Conservation (phyloP, 2,329 filamentous ascomycete genomes). For the Nannizziopsis arthrosporioides region DNA sequence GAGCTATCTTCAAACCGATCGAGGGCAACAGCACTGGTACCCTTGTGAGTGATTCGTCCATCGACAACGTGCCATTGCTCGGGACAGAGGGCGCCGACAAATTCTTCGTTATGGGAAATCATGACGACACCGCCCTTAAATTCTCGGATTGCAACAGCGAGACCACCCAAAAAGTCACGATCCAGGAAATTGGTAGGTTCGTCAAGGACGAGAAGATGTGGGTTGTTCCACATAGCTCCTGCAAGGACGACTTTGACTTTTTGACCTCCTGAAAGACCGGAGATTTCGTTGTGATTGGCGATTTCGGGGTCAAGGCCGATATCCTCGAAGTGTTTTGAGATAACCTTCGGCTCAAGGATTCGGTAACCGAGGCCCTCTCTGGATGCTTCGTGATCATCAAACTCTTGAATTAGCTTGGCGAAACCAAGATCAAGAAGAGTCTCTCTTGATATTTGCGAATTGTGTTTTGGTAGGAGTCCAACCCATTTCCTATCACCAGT, state of each 20-base stretch:
- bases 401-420: constrained; percentile 89
- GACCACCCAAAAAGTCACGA: constrained; percentile 87
- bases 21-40: constrained; percentile 57
- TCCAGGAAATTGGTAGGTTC: constrained; percentile 99
- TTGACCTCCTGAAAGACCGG: constrained; percentile 87
- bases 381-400: constrained; percentile 97
- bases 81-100: constrained; percentile 85
- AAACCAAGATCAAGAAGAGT: constrained; percentile 78
- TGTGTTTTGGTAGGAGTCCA: constrained; percentile 78
- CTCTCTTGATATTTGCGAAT: constrained; percentile 85
- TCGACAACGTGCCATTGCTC: constrained; percentile 94
- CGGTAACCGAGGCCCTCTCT: constrained; percentile 96
- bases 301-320: constrained; percentile 93
- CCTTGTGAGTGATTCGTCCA: constrained; percentile 75
- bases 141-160: constrained; percentile 94
- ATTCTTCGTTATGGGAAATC: constrained; percentile 99
- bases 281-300: constrained; percentile 97
- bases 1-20: constrained; percentile 82
- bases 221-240: constrained; percentile 97
- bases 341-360: constrained; percentile 80
- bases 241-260: constrained; percentile 99
- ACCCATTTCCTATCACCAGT: constrained; percentile 61
- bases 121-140: constrained; percentile 98
- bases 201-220: constrained; percentile 90
- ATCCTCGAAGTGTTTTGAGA: constrained; percentile 97